Base-by-base conservation (phyloP, 106 monocot genomes). In the Platanthera guangdongensis region DNA sequence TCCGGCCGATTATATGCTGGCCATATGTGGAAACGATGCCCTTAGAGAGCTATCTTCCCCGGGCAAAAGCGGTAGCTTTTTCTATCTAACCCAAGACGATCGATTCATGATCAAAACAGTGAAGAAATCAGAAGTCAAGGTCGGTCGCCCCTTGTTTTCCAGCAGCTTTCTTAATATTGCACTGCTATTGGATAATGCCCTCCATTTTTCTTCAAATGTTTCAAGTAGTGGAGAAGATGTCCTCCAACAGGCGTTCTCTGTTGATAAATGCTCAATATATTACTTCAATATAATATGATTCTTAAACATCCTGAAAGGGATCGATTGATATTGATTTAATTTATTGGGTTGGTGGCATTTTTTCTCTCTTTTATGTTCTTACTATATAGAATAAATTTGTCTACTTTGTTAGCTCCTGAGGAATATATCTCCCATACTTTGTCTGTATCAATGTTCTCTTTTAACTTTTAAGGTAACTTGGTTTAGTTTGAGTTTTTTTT, bases 41-140 rank as follows among this genome's bases (percentile, higher is more conserved):
- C 48, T 95, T 71, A 75, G 95, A 50, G 95, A 95, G 76, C 82
- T 95, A 0, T 95, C 95, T 53, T 95, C 95, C 16, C 95, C 95
- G 14, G 95, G 95, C 47, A 95, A 95, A 75, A 95, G 95, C 76
- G 95, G 95, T n/a, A 92, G 95, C 50, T 87, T 95, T 80, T 95
- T 95, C 74, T 95, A 95, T 68, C 82, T 95, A 51, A 95, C 95
- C 14, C 89, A 95, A 51, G 92, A 95, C 77, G 95, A 95, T 53
- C 85, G 95, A 9, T 95, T 92, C 87, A 95, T 95, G 84, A 92
- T 95, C 51, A 95, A 95, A 78, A 95, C 95, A 9, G 92, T 95
- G 72, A 92, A 85, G 68, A 95, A 95, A 75, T 95, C 92, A 9
- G 95, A 95, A 88, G 92, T 92, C 9, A 95, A 95, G 92, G 95